Conservation (phyloP, 441 rosid genomes). For the Eutrema salsugineum region DNA sequence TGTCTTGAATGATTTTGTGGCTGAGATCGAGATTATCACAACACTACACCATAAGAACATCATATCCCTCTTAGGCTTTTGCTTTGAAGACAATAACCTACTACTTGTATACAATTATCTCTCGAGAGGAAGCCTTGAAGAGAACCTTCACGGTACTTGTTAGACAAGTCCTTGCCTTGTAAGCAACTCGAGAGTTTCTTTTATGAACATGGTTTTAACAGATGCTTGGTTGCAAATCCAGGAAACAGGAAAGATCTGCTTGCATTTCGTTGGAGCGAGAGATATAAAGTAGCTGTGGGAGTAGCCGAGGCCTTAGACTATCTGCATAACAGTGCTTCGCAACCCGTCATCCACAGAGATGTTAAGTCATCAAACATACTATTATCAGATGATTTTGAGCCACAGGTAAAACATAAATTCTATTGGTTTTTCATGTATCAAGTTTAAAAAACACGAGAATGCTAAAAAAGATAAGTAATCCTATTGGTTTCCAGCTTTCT, state of each 20-base stretch:
- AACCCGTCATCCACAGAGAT: slow-evolving; percentile 65
- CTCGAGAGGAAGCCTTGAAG: slow-evolving; percentile 70
- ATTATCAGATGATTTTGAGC: slow-evolving; percentile 62
- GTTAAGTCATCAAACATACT: slow-evolving; percentile 75
- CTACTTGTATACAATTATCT: slow-evolving; percentile 64
- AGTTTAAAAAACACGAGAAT: not conserved
- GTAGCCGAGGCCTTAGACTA: slow-evolving; percentile 66
- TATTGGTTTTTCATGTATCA: not conserved
- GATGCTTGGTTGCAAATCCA: slow-evolving; percentile 19
- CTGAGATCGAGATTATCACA: slow-evolving; percentile 68
- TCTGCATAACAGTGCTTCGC: slow-evolving; percentile 49
- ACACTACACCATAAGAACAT: slow-evolving; percentile 57
- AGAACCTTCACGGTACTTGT: slow-evolving; percentile 57
- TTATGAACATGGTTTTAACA: slow-evolving; percentile 11
- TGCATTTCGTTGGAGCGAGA: slow-evolving; percentile 53
- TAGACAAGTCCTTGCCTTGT: not conserved
- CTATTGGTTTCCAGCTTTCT: slow-evolving; percentile 48
- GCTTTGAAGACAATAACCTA: slow-evolving; percentile 53
- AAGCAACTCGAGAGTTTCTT: not conserved
- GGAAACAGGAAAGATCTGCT: slow-evolving; percentile 52
- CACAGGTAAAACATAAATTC: slow-evolving; percentile 44
- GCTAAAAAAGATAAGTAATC: not conserved
- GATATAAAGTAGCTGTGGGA: slow-evolving; percentile 64
- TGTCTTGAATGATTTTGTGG: slow-evolving; percentile 49
- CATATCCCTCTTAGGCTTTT: slow-evolving; percentile 61